These are phyloP conservation scores for Alternaria arbusti DNA, from an alignment of 2,329 filamentous ascomycete genomes.

Conservation along the genomic window DNA sequence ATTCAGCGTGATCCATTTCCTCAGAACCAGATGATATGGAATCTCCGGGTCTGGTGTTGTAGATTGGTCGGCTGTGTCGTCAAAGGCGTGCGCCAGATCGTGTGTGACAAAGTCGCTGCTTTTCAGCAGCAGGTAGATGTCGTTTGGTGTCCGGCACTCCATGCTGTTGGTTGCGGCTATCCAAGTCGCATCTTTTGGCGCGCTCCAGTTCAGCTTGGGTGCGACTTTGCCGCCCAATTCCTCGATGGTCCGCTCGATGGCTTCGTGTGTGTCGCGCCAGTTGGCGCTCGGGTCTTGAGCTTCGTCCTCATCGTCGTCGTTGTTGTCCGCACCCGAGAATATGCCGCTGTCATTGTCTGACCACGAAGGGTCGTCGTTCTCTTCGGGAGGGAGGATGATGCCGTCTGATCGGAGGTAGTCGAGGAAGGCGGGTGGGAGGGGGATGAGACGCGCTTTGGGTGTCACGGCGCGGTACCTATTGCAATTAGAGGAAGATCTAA, in stretches of 20 bases:
- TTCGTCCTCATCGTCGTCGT: constrained; percentile 61
- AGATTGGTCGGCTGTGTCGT: constrained; percentile 63
- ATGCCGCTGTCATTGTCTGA: constrained; percentile 61
- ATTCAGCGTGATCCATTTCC: constrained; percentile 87
- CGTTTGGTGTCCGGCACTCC: constrained; percentile 86
- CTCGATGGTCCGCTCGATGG: constrained; percentile 77
- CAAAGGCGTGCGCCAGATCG: constrained; percentile 91
- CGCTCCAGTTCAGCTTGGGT: constrained; percentile 97
- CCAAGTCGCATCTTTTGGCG: constrained; percentile 94
- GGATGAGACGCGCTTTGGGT: constrained; percentile 85
- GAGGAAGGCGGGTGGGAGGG: constrained; percentile 76
- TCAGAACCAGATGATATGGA: constrained; percentile 80
- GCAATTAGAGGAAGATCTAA: neutral
- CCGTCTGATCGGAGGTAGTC: constrained; percentile 90
- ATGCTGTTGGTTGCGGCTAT: constrained; percentile 88
- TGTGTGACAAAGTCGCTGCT: constrained; percentile 94
- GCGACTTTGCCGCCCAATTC: constrained; percentile 85
- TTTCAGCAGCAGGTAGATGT: constrained; percentile 93
- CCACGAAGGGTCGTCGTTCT: constrained; percentile 54
- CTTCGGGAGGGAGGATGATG: constrained; percentile 81
- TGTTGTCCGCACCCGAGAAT: constrained; percentile 54
- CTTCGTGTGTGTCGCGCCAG: constrained; percentile 75
- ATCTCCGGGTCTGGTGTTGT: constrained; percentile 54
- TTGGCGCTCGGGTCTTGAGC: constrained; percentile 65
- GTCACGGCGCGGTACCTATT: constrained; percentile 78